phyloP scores from a whole-genome alignment of 805 yeast species.

The Yarrowia divulgata region DNA sequence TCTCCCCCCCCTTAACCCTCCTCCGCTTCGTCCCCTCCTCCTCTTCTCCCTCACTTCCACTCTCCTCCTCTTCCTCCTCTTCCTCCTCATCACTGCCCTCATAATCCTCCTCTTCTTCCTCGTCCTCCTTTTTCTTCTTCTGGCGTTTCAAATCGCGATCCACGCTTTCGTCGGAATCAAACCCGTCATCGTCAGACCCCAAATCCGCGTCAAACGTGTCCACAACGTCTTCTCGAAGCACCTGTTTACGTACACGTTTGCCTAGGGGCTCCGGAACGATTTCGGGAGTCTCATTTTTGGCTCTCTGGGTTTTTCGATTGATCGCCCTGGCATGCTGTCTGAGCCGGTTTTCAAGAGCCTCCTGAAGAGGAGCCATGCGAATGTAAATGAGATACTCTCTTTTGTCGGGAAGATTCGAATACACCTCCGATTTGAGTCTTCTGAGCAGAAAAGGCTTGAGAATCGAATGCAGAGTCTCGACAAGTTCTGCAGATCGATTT shows the following conservation, averaged over 20 bases:
- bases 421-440: conserved; percentile 77
- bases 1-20: too few species aligned
- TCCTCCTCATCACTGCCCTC: background rate
- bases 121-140: background rate
- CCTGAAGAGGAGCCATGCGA: conserved; percentile 69
- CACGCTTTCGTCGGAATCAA: background rate
- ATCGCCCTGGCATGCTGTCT: background rate
- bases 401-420: conserved; percentile 78
- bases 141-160: background rate
- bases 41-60: too few species aligned
- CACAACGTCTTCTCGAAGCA: conserved; percentile 7
- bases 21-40: too few species aligned
- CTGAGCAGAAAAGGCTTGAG: conserved; percentile 86
- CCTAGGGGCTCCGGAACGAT: conserved; percentile 18
- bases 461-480: conserved; percentile 83
- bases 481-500: conserved; percentile 59
- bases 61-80: background rate
- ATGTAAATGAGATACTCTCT: conserved; percentile 86
- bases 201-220: conserved; percentile 28
- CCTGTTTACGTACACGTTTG: conserved; percentile 4
- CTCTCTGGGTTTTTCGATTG: background rate
- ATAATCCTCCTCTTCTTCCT: background rate
- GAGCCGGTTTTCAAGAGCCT: conserved; percentile 59
- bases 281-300: background rate
- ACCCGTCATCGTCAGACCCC: conserved; percentile 22